Evolutionary conservation across 2,329 filamentous ascomycete species (phyloP), one percentile per base, ranked within the genome.

Genomic region (Exophiala bonariae): DNA sequence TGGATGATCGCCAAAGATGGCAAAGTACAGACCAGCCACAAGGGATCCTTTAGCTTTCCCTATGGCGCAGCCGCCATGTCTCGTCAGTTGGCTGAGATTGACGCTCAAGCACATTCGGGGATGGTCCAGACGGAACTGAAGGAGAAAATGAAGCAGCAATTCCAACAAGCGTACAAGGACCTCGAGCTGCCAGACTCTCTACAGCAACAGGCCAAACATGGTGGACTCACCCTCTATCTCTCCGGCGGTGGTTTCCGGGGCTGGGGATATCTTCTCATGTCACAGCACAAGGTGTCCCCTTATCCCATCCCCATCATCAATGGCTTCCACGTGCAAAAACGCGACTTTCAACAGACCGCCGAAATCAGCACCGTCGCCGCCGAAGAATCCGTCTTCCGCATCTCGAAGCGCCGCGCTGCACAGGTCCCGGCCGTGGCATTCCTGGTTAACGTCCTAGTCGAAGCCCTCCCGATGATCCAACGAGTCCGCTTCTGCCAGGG

Each of bases 161-260:
- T 93, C 64, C 72, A 71, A 33, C 66, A 72, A 9, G 83, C 86
- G 1, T 86, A 87, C 48, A 20, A 38, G 7, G 64, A 70, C 20
- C 69, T 87, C 3, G 66, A 74, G 4, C 67, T 86, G 1, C 81
- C 91, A 0, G 68, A 74, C 13, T 66, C 83, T 4, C 54, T 73
- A 1, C 62, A 74, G 10, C 59, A 66, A 16, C 71, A 74, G 11
- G 64, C 70, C 20, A 59, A 65, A 6, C 59, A 72, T 1, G 73
- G 72, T 1, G 78, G 78, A 3, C 74, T 90, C 47, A 81, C 86
- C 26, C 74, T 96, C 7, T 96, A 91, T 64, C 82, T 96, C 47
- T 95, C 87, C 53, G 91, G 91, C 34, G 91, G 91, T 18, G 91
- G 91, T 0, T 95, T 96, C 63, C 77, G 91, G 28, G 91, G 91